Evolutionary conservation across 495 filamentous ascomycete genomes (phyloP).

Genomic region (Sporormia fimetaria): DNA sequence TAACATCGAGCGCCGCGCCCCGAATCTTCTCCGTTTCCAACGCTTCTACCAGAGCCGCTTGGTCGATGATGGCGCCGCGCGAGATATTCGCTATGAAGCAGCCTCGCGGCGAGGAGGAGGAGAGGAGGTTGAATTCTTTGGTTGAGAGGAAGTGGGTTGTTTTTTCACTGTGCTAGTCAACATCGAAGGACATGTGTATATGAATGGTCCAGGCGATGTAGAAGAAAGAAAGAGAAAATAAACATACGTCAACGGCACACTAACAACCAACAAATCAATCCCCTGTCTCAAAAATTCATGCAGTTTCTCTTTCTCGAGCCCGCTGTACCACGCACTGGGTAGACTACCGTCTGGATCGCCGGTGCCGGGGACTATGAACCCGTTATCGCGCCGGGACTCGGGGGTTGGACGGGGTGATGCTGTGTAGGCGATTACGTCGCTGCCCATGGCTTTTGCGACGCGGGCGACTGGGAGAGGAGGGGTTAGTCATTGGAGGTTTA

Average conservation of each 20-base stretch:
- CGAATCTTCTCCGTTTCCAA: constrained; percentile 44
- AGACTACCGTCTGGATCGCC: constrained; percentile 66
- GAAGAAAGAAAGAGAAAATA: constrained; percentile 1
- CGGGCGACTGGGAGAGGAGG: constrained; percentile 45
- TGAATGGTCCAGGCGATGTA: background rate
- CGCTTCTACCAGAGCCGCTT: constrained; percentile 54
- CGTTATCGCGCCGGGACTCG: constrained; percentile 47
- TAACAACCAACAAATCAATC: constrained; percentile 65
- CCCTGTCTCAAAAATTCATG: constrained; percentile 56
- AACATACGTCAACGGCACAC: constrained; percentile 54
- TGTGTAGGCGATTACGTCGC: constrained; percentile 74
- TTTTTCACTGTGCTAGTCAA: constrained; percentile 31
- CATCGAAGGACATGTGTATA: background rate
- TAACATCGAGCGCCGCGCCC: constrained; percentile 74
- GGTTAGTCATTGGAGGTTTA: too few species aligned
- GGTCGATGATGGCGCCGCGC: constrained; percentile 59
- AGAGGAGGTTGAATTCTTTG: constrained; percentile 57
- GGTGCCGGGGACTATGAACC: constrained; percentile 62
- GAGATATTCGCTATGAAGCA: constrained; percentile 74
- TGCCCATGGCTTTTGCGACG: constrained; percentile 60
- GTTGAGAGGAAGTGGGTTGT: constrained; percentile 52
- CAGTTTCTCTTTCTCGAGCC: constrained; percentile 47
- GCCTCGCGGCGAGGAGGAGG: constrained; percentile 46
- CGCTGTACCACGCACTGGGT: constrained; percentile 63
- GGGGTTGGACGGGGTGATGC: constrained; percentile 47